Evolutionary conservation across 2,329 filamentous ascomycete genomes (phyloP), one percentile per base, ranked within the genome.

Genomic region (Plectosphaerella sp.): DNA sequence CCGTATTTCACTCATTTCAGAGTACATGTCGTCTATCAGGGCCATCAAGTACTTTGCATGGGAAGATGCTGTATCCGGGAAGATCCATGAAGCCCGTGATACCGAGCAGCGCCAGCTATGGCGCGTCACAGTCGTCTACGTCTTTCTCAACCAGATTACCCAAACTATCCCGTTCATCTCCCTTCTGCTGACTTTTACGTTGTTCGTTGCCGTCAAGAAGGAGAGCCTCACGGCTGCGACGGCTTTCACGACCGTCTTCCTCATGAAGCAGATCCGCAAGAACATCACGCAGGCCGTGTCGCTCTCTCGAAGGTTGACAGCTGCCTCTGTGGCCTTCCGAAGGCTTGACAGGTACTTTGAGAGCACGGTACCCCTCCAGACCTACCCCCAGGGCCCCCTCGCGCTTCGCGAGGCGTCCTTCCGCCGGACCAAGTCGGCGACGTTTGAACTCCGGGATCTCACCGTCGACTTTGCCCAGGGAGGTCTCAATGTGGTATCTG

Each of bases 31-130:
- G 24, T 81, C 80, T 8, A 82, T 84, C 52, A 73, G 77, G 11
- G 78, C 77, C 15, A 75, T 84, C 64, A 84, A 84, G 59, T 83
- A 82, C 57, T 83, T 84, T 61, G 77, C 77, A 2, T 84, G 80
- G 81, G 80, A 84, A 59, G 70, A 73, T 16, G 72, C 76, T 33
- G 74, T 80, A 55, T 72, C 74, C 11, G 67, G 74, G n/a, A 75
- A 72, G 48, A 75, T 84, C 52, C 71, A 78, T 28, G 65, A 72
- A 5, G 72, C 78, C 11, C 75, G 81, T 2, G 61, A 66, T 14
- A 65, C 70, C 2, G 81, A 84, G 59, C 80, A 83, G 55, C 74
- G 73, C 42, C 72, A 75, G 37, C 70, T 82, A 20, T 84, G 81
- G 80, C 68, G 63, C 7, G 70, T 80, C 20, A 75, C 76, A 7